Conservation (phyloP, 495 filamentous ascomycete genomes). For the Xylaria curta region DNA sequence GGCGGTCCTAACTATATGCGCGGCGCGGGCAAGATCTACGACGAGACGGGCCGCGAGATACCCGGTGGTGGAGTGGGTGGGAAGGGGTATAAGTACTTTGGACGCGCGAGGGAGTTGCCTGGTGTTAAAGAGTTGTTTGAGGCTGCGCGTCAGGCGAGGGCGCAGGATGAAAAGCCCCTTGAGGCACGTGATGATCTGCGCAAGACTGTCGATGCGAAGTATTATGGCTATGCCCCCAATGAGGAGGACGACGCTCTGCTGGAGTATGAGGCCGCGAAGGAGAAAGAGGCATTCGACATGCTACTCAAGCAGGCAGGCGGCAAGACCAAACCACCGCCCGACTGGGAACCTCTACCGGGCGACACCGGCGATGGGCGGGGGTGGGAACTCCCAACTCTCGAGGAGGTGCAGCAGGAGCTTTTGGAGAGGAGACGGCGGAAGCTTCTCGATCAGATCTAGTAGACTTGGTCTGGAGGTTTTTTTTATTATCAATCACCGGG, state of each 20-base stretch:
- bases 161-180: conserved; percentile 62
- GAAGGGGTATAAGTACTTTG: conserved; percentile 92
- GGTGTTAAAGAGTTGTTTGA: conserved; percentile 98
- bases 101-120: conserved; percentile 85
- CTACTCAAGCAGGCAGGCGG: conserved; percentile 54
- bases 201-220: conserved; percentile 87
- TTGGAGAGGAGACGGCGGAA: conserved; percentile 83
- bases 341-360: conserved; percentile 87
- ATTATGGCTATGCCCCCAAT: conserved; percentile 93
- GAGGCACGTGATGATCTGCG: conserved; percentile 72
- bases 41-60: conserved; percentile 91
- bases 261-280: conserved; percentile 81
- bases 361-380: conserved; percentile 81
- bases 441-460: conserved; percentile 68
- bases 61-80: conserved; percentile 64
- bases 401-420: conserved; percentile 92
- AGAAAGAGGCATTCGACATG: conserved; percentile 77
- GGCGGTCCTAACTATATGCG: conserved; percentile 99
- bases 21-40: conserved; percentile 82
- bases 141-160: conserved; percentile 67
- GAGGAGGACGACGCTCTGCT: conserved; percentile 90
- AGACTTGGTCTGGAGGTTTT: too few relatives aligned
- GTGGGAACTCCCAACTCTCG: conserved; percentile 84
- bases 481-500: not conserved
- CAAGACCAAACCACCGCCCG: conserved; percentile 57